These are phyloP conservation scores for Dryas drummondii DNA, from an alignment of 306 rosid genomes.

Conservation along the genomic window DNA sequence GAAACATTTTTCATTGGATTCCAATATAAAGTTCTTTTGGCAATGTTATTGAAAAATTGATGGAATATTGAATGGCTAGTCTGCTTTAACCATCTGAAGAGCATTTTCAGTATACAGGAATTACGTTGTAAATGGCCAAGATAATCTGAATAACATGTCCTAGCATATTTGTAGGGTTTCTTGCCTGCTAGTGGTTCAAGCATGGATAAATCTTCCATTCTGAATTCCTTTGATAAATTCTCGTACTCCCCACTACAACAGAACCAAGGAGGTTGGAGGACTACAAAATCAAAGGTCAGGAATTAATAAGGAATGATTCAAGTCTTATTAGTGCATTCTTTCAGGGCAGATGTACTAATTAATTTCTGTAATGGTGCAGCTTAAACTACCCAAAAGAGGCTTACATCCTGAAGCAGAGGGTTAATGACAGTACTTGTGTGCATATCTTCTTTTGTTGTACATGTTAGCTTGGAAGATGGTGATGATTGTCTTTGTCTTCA, in stretches of 20 bases:
- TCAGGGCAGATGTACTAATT: slow-evolving; percentile 17
- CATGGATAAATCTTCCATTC: slow-evolving; percentile 26
- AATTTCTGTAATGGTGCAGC: slow-evolving; percentile 13
- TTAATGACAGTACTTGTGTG: not conserved
- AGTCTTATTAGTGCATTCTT: slow-evolving; percentile 16
- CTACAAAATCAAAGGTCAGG: slow-evolving; percentile 65
- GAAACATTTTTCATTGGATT: not conserved
- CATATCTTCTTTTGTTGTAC: not conserved
- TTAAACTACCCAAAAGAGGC: slow-evolving; percentile 6
- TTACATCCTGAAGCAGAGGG: slow-evolving; percentile 9
- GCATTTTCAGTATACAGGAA: not conserved
- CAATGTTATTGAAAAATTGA: not conserved
- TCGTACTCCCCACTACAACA: slow-evolving; percentile 37
- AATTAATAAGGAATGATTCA: slow-evolving; percentile 9
- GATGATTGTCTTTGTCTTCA: not conserved
- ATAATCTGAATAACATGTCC: not conserved
- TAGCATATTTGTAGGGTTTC: slow-evolving; percentile 38
- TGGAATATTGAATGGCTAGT: not conserved
- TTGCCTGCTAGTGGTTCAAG: slow-evolving; percentile 34
- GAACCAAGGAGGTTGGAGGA: slow-evolving; percentile 55
- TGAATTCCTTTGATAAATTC: slow-evolving; percentile 55
- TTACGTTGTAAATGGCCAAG: not conserved
- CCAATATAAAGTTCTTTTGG: not conserved
- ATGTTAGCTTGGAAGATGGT: not conserved
- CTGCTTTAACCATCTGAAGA: not conserved